Evolutionary conservation across 805 yeast genomes (phyloP).

Genomic region (Metschnikowia vanudenii): DNA sequence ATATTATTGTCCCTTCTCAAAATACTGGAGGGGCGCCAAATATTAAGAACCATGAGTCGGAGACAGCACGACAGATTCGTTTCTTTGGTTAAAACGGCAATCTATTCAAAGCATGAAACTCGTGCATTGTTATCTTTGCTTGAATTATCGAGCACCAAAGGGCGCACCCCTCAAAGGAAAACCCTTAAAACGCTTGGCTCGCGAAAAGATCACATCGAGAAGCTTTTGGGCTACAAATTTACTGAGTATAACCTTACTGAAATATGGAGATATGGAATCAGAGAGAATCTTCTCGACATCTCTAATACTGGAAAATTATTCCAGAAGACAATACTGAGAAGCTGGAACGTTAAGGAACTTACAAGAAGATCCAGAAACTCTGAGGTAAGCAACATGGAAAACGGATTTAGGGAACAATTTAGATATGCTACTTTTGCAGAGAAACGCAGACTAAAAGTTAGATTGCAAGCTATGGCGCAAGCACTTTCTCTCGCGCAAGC

Average conservation of each 20-base stretch:
- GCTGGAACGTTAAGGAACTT: constrained; percentile 14
- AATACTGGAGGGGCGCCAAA: constrained; percentile 1
- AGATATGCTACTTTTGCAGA: constrained; percentile 18
- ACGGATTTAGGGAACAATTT: constrained; percentile 18
- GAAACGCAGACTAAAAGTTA: constrained; percentile 25
- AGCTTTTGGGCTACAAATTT: constrained; percentile 1
- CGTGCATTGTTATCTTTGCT: constrained; percentile 4
- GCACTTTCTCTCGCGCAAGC: constrained; percentile 25
- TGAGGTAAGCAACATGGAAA: neutral
- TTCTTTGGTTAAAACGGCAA: neutral
- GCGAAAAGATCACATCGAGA: neutral
- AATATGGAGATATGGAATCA: constrained; percentile 16
- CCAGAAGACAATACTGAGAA: constrained; percentile 12
- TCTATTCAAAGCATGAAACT: neutral
- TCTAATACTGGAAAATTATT: constrained; percentile 12
- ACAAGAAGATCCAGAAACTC: constrained; percentile 1
- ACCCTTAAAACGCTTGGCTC: constrained; percentile 1
- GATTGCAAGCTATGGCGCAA: constrained; percentile 31
- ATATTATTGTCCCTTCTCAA: constrained; percentile 2
- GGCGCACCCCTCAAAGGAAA: constrained; percentile 1
- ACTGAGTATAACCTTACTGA: constrained; percentile 16
- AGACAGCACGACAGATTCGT: constrained; percentile 1
- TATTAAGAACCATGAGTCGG: constrained; percentile 7
- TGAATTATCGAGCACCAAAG: constrained; percentile 6
- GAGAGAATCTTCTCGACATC: constrained; percentile 13